phyloP scores from a whole-genome alignment of 768 basidiomycete genomes.

The Russula ochroleuca region DNA sequence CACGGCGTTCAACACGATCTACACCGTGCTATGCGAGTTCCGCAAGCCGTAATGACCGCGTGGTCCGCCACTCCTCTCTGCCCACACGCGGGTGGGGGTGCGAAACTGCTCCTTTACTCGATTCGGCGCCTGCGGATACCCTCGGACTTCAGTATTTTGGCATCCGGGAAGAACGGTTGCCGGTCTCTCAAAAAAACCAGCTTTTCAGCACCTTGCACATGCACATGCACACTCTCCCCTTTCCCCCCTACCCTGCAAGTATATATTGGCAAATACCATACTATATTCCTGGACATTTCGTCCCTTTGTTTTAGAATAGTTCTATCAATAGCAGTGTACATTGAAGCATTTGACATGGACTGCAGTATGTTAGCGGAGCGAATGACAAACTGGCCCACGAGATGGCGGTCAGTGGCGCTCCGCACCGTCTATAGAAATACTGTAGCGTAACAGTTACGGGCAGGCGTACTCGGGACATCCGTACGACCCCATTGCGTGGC shows the following conservation, averaged over 20 bases:
- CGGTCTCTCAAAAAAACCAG: too few species aligned
- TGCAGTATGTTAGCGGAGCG: too few species aligned
- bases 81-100: constrained; percentile 13
- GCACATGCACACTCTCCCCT: background rate
- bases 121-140: constrained; percentile 6
- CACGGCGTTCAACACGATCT: constrained; percentile 98
- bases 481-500: too few species aligned
- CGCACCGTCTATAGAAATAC: too few species aligned
- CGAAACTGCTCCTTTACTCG: background rate
- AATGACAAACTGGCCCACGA: too few species aligned
- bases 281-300: background rate
- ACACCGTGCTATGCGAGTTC: constrained; percentile 95
- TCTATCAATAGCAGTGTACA: constrained; percentile 18
- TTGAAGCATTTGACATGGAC: too few species aligned
- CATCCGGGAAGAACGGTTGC: too few species aligned
- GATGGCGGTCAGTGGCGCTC: too few species aligned
- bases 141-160: background rate
- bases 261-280: constrained; percentile 24
- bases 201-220: too few species aligned
- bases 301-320: constrained; percentile 23
- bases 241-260: constrained; percentile 24
- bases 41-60: constrained; percentile 60
- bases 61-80: constrained; percentile 17
- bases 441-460: too few species aligned
- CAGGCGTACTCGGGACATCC: too few species aligned